A percentile compares a stretch with the other conserved stretches of the same genome.
Conservation (phyloP, 2,329 filamentous ascomycete species). For the Colletotrichum sp. region DNA sequence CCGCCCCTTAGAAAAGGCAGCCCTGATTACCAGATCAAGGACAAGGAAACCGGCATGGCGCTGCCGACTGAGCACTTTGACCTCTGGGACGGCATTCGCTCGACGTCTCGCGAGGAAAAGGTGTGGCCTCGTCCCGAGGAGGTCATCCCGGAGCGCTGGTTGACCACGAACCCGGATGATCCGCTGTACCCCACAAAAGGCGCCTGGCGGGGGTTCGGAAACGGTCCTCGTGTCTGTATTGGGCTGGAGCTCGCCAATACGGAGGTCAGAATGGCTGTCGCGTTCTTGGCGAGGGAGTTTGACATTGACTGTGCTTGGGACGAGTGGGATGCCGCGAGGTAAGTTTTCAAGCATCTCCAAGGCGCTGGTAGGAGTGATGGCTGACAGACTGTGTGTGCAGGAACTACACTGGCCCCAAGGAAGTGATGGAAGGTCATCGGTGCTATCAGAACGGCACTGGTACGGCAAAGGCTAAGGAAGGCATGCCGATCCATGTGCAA, state of each 20-base stretch:
- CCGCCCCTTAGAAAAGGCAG: conserved; percentile 40
- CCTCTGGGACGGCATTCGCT: conserved; percentile 1
- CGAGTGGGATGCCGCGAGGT: conserved; percentile 36
- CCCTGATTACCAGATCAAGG: conserved; percentile 35
- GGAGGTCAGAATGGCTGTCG: conserved; percentile 54
- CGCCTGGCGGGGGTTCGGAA: conserved; percentile 58
- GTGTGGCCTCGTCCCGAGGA: conserved; percentile 41
- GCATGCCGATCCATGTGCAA: conserved; percentile 40
- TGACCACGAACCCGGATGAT: conserved; percentile 24
- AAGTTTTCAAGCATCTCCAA: conserved; percentile 7
- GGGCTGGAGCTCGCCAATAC: conserved; percentile 61
- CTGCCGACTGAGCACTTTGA: conserved; percentile 40
- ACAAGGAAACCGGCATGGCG: conserved; percentile 36
- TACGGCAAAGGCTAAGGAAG: conserved; percentile 39
- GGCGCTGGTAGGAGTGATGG: neutral
- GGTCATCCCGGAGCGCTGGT: conserved; percentile 50
- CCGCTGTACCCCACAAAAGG: conserved; percentile 27
- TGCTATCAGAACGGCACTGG: conserved; percentile 32
- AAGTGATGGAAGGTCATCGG: conserved; percentile 32
- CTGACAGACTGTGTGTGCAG: neutral
- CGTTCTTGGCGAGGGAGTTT: conserved; percentile 52
- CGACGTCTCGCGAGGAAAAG: conserved; percentile 30
- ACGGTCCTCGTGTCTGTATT: conserved; percentile 58
- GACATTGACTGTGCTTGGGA: conserved; percentile 53
- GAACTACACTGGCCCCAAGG: conserved; percentile 25